Conservation (phyloP, 352 stramenopile genomes). For the Plasmopara viticola region DNA sequence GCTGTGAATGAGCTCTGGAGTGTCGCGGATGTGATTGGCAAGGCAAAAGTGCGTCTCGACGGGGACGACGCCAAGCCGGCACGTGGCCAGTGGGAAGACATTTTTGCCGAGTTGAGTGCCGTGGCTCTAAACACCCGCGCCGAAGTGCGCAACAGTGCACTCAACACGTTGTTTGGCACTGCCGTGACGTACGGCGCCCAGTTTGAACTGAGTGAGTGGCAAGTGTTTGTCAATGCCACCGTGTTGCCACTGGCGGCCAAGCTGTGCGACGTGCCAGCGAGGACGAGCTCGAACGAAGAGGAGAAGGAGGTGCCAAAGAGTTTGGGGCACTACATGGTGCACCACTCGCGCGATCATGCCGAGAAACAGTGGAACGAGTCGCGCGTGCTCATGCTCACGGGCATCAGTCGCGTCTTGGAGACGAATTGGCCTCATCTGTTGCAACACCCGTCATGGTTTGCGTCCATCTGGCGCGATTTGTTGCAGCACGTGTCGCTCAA, state of each 20-base stretch:
- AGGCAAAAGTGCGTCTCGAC: constrained; percentile 30
- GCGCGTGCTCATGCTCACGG: constrained; percentile 91
- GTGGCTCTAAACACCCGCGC: constrained; percentile 89
- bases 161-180: constrained; percentile 97
- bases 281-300: constrained; percentile 7
- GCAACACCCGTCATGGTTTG: constrained; percentile 54
- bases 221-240: constrained; percentile 90
- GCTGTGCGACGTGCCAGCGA: constrained; percentile 37
- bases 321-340: constrained; percentile 64
- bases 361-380: constrained; percentile 98
- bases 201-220: constrained; percentile 89
- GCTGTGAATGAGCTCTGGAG: constrained; percentile 96
- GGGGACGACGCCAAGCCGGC: constrained; percentile 19
- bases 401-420: constrained; percentile 90
- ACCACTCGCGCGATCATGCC: constrained; percentile 93
- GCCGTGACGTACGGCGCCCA: constrained; percentile 91
- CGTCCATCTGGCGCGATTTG: constrained; percentile 52
- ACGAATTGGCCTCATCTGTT: constrained; percentile 71
- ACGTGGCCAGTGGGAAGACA: constrained; percentile 48
- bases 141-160: constrained; percentile 95
- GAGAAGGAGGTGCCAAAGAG: constrained; percentile 16
- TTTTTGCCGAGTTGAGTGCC: constrained; percentile 74
- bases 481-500: constrained; percentile 57
- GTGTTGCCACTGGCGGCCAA: constrained; percentile 87
- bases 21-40: constrained; percentile 84